These are phyloP conservation scores for Colletotrichum spinosum DNA, from an alignment of 2,329 filamentous ascomycete species.

Conservation along the genomic window DNA sequence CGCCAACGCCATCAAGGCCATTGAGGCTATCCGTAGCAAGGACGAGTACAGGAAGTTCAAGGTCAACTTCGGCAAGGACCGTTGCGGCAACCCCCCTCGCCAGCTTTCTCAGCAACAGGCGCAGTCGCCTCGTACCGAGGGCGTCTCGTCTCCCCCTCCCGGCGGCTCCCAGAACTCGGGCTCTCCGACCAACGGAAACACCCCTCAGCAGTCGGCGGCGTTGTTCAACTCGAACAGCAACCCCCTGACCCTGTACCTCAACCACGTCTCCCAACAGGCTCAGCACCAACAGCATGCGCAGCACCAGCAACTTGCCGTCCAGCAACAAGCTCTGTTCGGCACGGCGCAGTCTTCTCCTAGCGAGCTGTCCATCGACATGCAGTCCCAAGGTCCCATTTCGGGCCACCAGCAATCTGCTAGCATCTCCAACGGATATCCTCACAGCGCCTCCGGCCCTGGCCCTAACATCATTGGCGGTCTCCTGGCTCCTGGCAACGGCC, in stretches of 20 bases:
- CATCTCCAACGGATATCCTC: conserved; percentile 73
- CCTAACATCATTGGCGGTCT: conserved; percentile 81
- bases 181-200: conserved; percentile 65
- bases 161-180: conserved; percentile 67
- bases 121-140: conserved; percentile 75
- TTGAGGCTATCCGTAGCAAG: conserved; percentile 92
- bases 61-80: conserved; percentile 99
- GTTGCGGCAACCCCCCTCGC: conserved; percentile 94
- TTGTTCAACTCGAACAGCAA: conserved; percentile 88
- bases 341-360: conserved; percentile 72
- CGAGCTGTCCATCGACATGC: conserved; percentile 68
- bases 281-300: conserved; percentile 82
- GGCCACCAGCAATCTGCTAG: conserved; percentile 75
- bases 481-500: conserved; percentile 75
- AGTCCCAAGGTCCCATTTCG: conserved; percentile 69
- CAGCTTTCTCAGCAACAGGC: conserved; percentile 77
- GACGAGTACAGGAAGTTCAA: conserved; percentile 99
- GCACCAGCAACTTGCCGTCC: conserved; percentile 76
- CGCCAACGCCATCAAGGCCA: conserved; percentile 99
- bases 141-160: conserved; percentile 66
- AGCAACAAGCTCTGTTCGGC: conserved; percentile 85
- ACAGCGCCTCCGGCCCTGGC: conserved; percentile 63
- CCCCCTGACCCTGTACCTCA: conserved; percentile 92
- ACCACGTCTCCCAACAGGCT: conserved; percentile 79
- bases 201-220: conserved; percentile 60